Evolutionary conservation across 768 basidiomycete genomes (phyloP), one percentile per base, ranked within the genome.

Genomic region (Kwoniella botswanensis): DNA sequence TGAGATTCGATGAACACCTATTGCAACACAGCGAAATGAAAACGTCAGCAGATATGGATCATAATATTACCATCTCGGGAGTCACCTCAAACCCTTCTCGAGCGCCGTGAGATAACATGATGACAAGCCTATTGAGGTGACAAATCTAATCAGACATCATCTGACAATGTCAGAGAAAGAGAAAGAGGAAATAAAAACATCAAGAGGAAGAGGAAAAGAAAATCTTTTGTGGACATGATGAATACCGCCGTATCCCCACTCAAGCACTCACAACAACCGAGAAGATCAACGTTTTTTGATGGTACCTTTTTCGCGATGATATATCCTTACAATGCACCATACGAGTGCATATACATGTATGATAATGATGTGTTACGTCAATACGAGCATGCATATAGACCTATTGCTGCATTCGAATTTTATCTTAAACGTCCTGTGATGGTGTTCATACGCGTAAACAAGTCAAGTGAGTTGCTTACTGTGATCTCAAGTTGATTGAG

Each of bases 1-100:
- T 55, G 21, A 55, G 54, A 55, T 55, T 55, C 21, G 54, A 55
- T 55, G 21, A 55, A 55, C 11, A 18, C 11, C 54, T 55, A 55
- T 55, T 10, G 12, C 17, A 17, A 18, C 18, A 21, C n/a, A n/a
- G 54, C 24, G 7, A 24, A n/a, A 55, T 7, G 24, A 21, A 18
- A n/a, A 15, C 4, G n/a, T 55, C 21, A 55, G 54, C 54, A 12
- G 11, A 55, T 3, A 55, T 55, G 24, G 54, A 22, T 55, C 15
- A 35, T 9, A 35, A 35, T 35, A 0, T 35, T 7, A 35, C 0
- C 35, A 35, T 35, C 35, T 7, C 7, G 35, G 3, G 35, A 35
- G 35, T 12, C 54, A 55, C 54, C 54, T 55, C 54, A n/a, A 55
- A 55, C 4, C 54, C 54, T 18, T 18, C 24, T 55, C 54, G 15